Evolutionary conservation across 2,329 filamentous ascomycete species (phyloP).

Genomic region (Nannizziopsis barbatae): DNA sequence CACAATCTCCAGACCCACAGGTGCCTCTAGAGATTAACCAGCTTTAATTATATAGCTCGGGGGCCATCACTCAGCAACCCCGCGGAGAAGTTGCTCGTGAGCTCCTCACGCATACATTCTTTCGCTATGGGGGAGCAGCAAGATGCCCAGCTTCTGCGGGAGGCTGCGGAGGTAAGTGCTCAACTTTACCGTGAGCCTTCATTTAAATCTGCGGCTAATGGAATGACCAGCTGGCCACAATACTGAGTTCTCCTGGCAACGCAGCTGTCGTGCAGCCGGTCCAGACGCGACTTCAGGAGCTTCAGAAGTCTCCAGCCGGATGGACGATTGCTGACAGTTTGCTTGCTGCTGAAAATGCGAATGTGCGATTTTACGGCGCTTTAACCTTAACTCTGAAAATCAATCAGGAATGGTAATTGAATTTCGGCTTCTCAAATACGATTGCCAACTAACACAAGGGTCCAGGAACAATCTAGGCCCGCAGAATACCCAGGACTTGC

Average conservation of each 20-base stretch:
- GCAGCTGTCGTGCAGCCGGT: constrained; percentile 40
- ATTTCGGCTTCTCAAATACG: neutral
- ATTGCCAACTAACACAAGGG: constrained; percentile 12
- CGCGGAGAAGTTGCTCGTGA: neutral
- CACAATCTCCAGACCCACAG: no score
- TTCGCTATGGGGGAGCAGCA: constrained; percentile 22
- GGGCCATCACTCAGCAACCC: no score
- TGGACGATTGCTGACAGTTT: constrained; percentile 78
- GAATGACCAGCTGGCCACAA: constrained; percentile 28
- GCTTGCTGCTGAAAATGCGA: constrained; percentile 55
- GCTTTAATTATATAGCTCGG: no score
- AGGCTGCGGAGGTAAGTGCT: constrained; percentile 22
- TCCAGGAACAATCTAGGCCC: constrained; percentile 30
- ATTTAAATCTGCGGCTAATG: neutral
- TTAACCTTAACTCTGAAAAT: constrained; percentile 89
- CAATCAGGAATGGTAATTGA: constrained; percentile 64
- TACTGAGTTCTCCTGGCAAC: constrained; percentile 36
- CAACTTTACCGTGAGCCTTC: neutral
- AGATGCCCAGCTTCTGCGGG: constrained; percentile 23
- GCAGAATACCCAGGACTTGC: constrained; percentile 26
- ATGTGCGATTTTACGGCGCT: constrained; percentile 83
- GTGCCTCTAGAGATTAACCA: no score
- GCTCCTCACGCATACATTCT: neutral
- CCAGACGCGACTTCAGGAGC: constrained; percentile 63
- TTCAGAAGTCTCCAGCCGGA: constrained; percentile 69